Base-by-base conservation (phyloP, 1,284 basidiomycete species). In the Fistulinella staudtii region DNA sequence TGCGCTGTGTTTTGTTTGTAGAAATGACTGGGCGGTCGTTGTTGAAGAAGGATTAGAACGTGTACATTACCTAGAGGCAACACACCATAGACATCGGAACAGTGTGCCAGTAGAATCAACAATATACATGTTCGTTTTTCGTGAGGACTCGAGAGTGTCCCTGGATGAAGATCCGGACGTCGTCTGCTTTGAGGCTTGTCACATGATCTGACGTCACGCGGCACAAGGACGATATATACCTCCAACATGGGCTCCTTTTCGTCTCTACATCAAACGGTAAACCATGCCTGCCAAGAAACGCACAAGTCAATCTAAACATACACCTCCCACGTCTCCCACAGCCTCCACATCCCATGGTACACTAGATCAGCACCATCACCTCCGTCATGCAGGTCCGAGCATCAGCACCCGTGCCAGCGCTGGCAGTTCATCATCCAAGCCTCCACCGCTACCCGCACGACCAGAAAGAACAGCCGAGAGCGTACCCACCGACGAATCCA, bases 1-100 rank as follows among this genome's bases (percentile, higher is more conserved):
- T 14, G n/a, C 1, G 1, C 14, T 21, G 6, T 25, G 6, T 25
- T 25, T 25, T 25, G 39, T 31, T 29, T 25, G 22, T 23, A 61
- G 59, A 61, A 29, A 65, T 61, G 59, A 64, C 57, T 0, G 59
- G 59, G 18, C 38, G 48, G 28, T 63, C 59, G 8, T 46, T 61
- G 46, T 51, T 61, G 44, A 58, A 63, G 47, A 52, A 56, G 30
- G 14, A 61, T 39, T 58, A 58, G 54, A 57, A 11, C 7, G 3
- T 43, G 40, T 52, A 46, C 17, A 8, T 21, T 43, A 41, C 22
- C n/a, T 57, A 58, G 51, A 58, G 25, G 23, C 9, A n/a, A 41
- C 20, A 24, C 13, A 28, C 14, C 14, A 14, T 27, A 20, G 22
- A 23, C 29, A 39, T 31, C 24, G 24, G 24, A 25, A 25, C 24